phyloP scores from a whole-genome alignment of 2,329 filamentous ascomycete genomes.

The Hypoxylon sp. region DNA sequence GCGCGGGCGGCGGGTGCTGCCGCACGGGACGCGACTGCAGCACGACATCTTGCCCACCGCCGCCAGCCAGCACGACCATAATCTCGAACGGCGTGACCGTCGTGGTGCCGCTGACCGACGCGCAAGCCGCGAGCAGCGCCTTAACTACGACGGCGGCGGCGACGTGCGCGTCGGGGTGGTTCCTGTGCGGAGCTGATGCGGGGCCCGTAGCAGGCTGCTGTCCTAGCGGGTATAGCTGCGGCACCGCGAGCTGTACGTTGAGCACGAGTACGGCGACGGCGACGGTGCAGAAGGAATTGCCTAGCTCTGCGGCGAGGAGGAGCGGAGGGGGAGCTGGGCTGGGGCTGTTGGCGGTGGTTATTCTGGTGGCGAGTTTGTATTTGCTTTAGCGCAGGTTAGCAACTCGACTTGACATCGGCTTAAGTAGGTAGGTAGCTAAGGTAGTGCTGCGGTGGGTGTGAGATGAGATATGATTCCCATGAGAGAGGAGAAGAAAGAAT shows the following conservation, averaged over 20 bases:
- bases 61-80: constrained; percentile 69
- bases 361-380: constrained; percentile 22
- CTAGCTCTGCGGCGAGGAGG: constrained; percentile 46
- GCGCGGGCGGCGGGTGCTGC: constrained; percentile 88
- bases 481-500: neutral
- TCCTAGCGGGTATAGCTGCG: constrained; percentile 82
- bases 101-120: constrained; percentile 71
- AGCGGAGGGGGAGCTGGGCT: constrained; percentile 4
- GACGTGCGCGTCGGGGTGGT: constrained; percentile 86
- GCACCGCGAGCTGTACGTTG: constrained; percentile 78
- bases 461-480: constrained; percentile 9
- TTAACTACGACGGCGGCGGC: constrained; percentile 49
- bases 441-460: neutral
- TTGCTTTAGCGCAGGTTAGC: constrained; percentile 2
- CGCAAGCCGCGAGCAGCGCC: constrained; percentile 58
- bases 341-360: neutral
- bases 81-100: constrained; percentile 80
- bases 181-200: constrained; percentile 71
- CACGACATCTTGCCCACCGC: constrained; percentile 81
- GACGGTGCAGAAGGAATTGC: constrained; percentile 69
- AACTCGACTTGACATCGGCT: neutral
- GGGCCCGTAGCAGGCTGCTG: constrained; percentile 86
- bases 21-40: constrained; percentile 88
- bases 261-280: constrained; percentile 67
- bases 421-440: no score